phyloP scores from a whole-genome alignment of 495 filamentous ascomycete genomes.

The Daldinia childiae region DNA sequence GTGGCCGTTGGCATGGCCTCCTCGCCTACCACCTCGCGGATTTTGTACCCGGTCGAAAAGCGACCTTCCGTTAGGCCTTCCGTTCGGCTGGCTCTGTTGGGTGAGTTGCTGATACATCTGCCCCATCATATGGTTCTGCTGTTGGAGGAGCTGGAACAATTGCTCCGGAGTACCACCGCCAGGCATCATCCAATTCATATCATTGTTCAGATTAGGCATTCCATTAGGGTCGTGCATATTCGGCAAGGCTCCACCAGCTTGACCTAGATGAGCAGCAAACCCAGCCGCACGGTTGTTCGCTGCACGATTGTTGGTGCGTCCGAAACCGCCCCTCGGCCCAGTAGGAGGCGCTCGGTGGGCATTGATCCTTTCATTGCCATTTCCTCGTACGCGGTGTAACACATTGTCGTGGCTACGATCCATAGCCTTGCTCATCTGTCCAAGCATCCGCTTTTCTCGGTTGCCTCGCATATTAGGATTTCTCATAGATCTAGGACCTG shows the following conservation, averaged over 20 bases:
- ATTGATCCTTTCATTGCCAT: constrained; percentile 80
- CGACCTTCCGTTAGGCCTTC: constrained; percentile 64
- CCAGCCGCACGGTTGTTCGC: constrained; percentile 54
- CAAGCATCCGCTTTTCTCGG: constrained; percentile 80
- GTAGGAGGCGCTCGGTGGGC: constrained; percentile 78
- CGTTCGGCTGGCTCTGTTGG: constrained; percentile 49
- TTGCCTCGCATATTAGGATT: constrained; percentile 64
- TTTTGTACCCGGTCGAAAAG: constrained; percentile 79
- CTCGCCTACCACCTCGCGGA: constrained; percentile 53
- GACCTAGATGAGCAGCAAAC: constrained; percentile 54
- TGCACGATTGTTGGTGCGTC: constrained; percentile 62
- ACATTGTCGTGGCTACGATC: constrained; percentile 76
- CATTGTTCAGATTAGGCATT: constrained; percentile 53
- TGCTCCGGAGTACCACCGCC: constrained; percentile 66
- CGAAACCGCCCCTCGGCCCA: constrained; percentile 67
- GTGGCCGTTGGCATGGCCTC: constrained; percentile 49
- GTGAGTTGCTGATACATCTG: constrained; percentile 71
- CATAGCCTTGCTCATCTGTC: constrained; percentile 88
- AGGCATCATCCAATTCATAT: constrained; percentile 61
- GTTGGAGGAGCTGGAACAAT: constrained; percentile 84
- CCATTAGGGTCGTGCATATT: constrained; percentile 47
- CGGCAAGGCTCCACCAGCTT: constrained; percentile 46
- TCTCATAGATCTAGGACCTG: constrained; percentile 95
- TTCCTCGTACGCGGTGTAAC: constrained; percentile 83
- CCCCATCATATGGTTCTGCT: constrained; percentile 88